Evolutionary conservation across 441 rosid species (phyloP), one percentile per base, ranked within the genome.

Genomic region (Corymbia citriodora): DNA sequence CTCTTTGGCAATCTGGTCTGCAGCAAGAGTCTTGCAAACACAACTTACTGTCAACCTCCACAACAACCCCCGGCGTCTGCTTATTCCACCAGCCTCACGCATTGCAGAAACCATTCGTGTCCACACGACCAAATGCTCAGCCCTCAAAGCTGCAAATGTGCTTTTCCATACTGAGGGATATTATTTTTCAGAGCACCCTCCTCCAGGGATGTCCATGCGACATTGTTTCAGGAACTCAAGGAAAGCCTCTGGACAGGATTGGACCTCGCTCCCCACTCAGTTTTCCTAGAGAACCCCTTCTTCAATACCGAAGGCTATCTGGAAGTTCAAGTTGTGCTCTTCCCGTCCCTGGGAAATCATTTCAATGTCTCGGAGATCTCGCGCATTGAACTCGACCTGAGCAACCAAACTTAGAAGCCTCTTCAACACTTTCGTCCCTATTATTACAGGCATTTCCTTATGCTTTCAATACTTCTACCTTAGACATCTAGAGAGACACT

Each of bases 121-220:
- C 95, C 98, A 29, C 83, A 65, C 25, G 98, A 96, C 90, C 98
- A 95, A 93, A 97, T 94, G 94, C 91, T 96, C 17, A 97, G 98
- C 91, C 99, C 99, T 91, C 99, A 94, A 92, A 98, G 98, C 91
- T 97, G 99, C 90, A 96, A 97, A 93, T 98, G 99, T 52, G 95
- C 96, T 21, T 95, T 95, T 92, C 98, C 99, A 79, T 97, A 94
- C 55, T 96, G 95, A 94, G 99, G 99, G 57, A 96, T 95, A n/a
- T 88, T 98, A 85, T 96, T 94, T 91, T 98, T 97, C 94, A 91
- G 97, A 92, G 99, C 95, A 48, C 95, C 99, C 25, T 92, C 91
- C 91, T 98, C 97, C 93, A 94, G 96, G 94, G 98, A 95, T 82
- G 70, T 97, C 59, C 95, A 93, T 91, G 96, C 83, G 82, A 94